Evolutionary conservation across 805 yeast genomes (phyloP).

Genomic region (Lachancea mirantina): DNA sequence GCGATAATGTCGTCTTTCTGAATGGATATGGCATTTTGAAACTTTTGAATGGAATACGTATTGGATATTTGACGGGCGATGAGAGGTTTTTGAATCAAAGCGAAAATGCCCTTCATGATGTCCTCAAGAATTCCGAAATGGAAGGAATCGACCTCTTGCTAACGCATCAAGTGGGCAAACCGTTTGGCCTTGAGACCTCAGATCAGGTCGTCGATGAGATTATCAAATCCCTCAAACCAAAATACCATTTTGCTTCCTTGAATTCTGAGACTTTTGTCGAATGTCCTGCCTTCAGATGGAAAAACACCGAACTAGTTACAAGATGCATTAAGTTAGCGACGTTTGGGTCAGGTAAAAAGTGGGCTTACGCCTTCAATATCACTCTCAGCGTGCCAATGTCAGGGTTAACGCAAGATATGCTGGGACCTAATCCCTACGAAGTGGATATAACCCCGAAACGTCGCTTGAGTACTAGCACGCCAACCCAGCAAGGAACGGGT

Average conservation of each 20-base stretch:
- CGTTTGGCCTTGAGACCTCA: slow-evolving; percentile 38
- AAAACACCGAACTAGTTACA: slow-evolving; percentile 36
- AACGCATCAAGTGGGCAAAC: slow-evolving; percentile 54
- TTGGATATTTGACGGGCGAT: slow-evolving; percentile 40
- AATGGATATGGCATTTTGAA: slow-evolving; percentile 34
- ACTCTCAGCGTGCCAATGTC: slow-evolving; percentile 15
- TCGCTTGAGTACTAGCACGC: background rate
- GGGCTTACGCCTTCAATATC: slow-evolving; percentile 71
- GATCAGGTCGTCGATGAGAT: slow-evolving; percentile 40
- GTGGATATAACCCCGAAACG: slow-evolving; percentile 6
- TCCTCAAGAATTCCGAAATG: slow-evolving; percentile 13
- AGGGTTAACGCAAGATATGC: slow-evolving; percentile 4
- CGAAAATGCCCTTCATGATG: slow-evolving; percentile 22
- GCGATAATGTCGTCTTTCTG: slow-evolving; percentile 27
- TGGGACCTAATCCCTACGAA: slow-evolving; percentile 31
- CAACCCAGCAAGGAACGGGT: background rate
- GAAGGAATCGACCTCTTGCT: slow-evolving; percentile 47
- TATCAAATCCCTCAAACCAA: slow-evolving; percentile 43
- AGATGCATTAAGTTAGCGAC: slow-evolving; percentile 61
- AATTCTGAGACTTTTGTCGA: slow-evolving; percentile 45
- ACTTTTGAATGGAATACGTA: slow-evolving; percentile 38
- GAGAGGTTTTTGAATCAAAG: slow-evolving; percentile 11
- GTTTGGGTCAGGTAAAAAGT: slow-evolving; percentile 48
- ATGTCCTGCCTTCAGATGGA: slow-evolving; percentile 52
- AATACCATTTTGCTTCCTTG: slow-evolving; percentile 52